These are phyloP conservation scores for Diaporthe sp. DNA, from an alignment of 2,329 filamentous ascomycete genomes.

Conservation along the genomic window DNA sequence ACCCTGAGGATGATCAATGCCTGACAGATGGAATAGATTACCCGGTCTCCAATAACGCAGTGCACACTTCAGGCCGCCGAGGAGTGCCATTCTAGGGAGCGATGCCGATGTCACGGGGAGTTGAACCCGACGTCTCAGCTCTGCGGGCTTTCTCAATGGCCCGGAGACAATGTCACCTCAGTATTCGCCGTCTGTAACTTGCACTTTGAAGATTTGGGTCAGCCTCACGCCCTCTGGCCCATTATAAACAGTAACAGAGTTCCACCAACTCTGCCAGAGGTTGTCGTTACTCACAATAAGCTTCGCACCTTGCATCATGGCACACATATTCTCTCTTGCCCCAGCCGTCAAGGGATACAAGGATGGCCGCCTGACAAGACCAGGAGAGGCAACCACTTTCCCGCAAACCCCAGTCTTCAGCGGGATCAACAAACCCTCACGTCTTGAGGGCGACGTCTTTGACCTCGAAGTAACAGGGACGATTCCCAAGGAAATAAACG, in stretches of 20 bases:
- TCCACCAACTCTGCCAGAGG: background rate
- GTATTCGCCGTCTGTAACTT: too few species aligned
- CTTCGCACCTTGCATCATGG: constrained; percentile 41
- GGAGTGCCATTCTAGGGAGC: background rate
- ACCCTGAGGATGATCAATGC: constrained; percentile 13
- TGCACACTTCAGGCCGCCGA: background rate
- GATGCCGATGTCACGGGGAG: background rate
- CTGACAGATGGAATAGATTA: constrained; percentile 21
- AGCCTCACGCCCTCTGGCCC: too few species aligned
- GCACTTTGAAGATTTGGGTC: background rate
- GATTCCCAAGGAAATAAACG: constrained; percentile 56
- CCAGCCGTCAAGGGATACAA: constrained; percentile 44
- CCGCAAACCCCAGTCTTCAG: constrained; percentile 46
- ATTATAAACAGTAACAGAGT: background rate
- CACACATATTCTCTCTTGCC: constrained; percentile 48
- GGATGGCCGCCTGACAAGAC: constrained; percentile 43
- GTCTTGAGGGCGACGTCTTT: constrained; percentile 48
- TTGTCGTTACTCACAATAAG: constrained; percentile 17
- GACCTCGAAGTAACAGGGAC: constrained; percentile 53
- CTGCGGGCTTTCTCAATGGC: constrained; percentile 3
- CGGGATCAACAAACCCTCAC: constrained; percentile 51
- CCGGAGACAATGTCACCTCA: background rate
- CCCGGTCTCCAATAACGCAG: background rate
- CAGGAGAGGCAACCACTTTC: constrained; percentile 44
- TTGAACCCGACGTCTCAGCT: background rate